These are phyloP conservation scores for Diaporthe nobilis DNA, from an alignment of 2,329 filamentous ascomycete genomes.

Conservation along the genomic window DNA sequence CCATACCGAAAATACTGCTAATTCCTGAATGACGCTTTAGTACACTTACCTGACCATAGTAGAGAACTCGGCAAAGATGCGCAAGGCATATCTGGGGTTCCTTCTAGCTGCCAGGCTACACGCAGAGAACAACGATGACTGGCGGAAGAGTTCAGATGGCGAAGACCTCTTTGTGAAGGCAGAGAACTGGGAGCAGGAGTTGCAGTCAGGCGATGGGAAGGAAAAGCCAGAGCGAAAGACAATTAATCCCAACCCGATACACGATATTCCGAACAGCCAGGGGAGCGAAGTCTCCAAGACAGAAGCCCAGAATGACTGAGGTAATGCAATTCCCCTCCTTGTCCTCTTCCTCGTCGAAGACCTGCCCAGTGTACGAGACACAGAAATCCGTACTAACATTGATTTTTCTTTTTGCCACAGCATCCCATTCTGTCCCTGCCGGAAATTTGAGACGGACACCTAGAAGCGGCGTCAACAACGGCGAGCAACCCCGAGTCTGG, in stretches of 20 bases:
- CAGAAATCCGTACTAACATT: too few species aligned
- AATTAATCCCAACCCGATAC: not conserved
- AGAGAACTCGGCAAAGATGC: not conserved
- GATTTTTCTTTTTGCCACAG: too few species aligned
- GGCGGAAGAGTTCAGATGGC: not conserved
- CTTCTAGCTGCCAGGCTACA: not conserved
- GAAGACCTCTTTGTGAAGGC: not conserved
- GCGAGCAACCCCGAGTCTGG: not conserved
- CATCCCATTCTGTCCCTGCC: too few species aligned
- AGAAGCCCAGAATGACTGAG: too few species aligned
- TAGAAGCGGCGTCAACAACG: fast-evolving
- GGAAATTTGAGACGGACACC: too few species aligned
- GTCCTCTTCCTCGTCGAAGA: not conserved
- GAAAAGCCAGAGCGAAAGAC: too few species aligned
- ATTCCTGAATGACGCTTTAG: too few species aligned
- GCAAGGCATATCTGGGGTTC: not conserved
- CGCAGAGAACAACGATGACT: not conserved
- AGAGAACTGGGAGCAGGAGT: not conserved
- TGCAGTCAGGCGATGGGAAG: too few species aligned
- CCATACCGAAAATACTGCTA: too few species aligned
- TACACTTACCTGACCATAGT: not conserved
- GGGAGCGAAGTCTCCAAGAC: too few species aligned
- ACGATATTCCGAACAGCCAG: not conserved
- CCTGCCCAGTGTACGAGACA: too few species aligned
- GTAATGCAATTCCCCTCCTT: not conserved